Base-by-base conservation (phyloP, 495 filamentous ascomycete genomes). In the Talaromyces borbonicus region DNA sequence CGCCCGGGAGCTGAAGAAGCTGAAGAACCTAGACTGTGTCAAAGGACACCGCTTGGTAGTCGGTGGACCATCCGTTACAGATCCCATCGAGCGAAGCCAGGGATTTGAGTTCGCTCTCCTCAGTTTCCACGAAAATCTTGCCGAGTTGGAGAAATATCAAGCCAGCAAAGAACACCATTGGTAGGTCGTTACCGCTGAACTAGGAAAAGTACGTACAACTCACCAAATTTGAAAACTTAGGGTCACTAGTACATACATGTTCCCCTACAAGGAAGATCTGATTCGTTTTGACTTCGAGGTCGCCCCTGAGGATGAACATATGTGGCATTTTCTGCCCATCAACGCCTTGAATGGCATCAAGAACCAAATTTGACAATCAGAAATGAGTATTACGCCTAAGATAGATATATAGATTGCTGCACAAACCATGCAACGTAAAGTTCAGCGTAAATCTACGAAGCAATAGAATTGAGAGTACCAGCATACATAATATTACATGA, bases 281-380 rank as follows among this genome's bases (percentile, higher is more conserved):
- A 42, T 59, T 27, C 53, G 60, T 16, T 68, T 64, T 48, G 65
- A 66, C 48, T 66, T 68, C 50, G 62, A 64, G 37, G 57, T 67
- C 33, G 56, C 52, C 22, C 25, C 33, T 4, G 60, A 63, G 45
- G 64, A 62, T 32, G 60, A 61, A 43, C 40, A 49, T 22, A 57
- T 60, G 52, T 56, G 49, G 37, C 23, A 46, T 33, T 63, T 52
- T 53, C 42, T 15, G 47, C 55, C 29, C 31, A 35, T 35, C n/a
- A 35, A 14, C 31, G 12, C n/a, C n/a, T n/a, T n/a, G n/a, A n/a
- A n/a, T n/a, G n/a, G n/a, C n/a, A n/a, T n/a, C n/a, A n/a, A n/a
- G n/a, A n/a, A n/a, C n/a, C n/a, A n/a, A n/a, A n/a, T n/a, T n/a
- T n/a, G n/a, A n/a, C n/a, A n/a, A n/a, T n/a, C n/a, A n/a, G n/a